Base-by-base conservation (phyloP, 2,329 filamentous ascomycete genomes). In the Trichoderma harzianum region DNA sequence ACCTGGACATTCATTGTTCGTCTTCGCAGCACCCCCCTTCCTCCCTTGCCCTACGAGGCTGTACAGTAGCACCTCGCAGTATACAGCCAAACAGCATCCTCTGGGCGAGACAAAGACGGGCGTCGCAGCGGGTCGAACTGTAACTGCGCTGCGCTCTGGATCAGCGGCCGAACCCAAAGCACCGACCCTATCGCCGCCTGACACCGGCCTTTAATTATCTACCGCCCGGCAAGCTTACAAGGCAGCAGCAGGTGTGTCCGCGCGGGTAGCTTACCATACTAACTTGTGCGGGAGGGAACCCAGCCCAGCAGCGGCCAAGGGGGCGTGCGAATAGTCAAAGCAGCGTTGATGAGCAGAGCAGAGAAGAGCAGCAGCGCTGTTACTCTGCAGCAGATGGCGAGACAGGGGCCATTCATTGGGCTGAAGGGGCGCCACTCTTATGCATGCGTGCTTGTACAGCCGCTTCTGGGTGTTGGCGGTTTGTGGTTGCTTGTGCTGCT, bases 171-270 rank as follows among this genome's bases (percentile, higher is more conserved):
- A 69, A 60, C 14, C 55, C 26, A 69, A 67, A 58, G n/a, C 47
- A 61, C 66, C 66, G 66, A 61, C 66, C 66, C 66, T 69, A 68
- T 68, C 65, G 53, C 65, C 65, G 65, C 26, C 34, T 58, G 55
- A 8, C 18, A 60, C 43, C 65, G 65, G 65, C 36, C n/a, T 60
- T 32, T 47, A 39, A 18, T 21, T 14, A 58, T 28, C 11, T 69
- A 53, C 55, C 66, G 55, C 24, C 21, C 36, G 36, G 34, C 28
- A 47, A 32, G 39, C 39, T 43, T 43, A 43, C 39, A 43, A 43
- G 39, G n/a, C 39, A 43, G 39, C 39, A 43, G 7, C 3, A 18
- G 16, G 39, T 43, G 39, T 43, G 39, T 43, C 39, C 16, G 18
- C 16, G 18, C 39, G 39, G 39, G 39, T 43, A 43, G 39, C 39